A percentile compares a stretch with the other conserved stretches of the same genome.
Evolutionary conservation across 805 yeast species (phyloP).

Genomic region (Diddensiella transvaalensis): DNA sequence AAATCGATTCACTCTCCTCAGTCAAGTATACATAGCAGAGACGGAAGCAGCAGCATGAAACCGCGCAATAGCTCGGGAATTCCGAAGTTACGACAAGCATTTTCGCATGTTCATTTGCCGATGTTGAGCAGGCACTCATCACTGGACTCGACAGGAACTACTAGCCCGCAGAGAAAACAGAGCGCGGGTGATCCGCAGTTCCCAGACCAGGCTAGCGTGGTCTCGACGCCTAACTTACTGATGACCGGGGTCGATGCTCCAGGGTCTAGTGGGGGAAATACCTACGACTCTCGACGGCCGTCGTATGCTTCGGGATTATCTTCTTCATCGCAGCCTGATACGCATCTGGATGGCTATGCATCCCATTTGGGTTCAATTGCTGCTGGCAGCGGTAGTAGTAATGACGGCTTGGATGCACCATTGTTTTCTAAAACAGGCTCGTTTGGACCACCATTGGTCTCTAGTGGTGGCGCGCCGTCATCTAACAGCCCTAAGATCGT

Average conservation of each 20-base stretch:
- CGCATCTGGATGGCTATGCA: neutral
- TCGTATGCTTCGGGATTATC: constrained; percentile 14
- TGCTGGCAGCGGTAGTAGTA: neutral
- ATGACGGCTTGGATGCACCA: neutral
- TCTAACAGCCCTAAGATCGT: neutral
- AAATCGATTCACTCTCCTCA: neutral
- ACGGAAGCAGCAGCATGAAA: neutral
- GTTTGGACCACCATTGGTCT: neutral
- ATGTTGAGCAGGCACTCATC: constrained; percentile 4
- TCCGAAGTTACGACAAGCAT: constrained; percentile 20
- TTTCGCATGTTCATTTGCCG: constrained; percentile 22
- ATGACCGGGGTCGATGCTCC: neutral
- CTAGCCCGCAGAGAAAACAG: constrained; percentile 4
- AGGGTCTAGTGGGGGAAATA: neutral
- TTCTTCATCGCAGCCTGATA: constrained; percentile 6
- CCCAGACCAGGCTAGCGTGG: neutral
- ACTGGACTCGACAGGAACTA: constrained; percentile 3
- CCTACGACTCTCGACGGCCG: constrained; percentile 11
- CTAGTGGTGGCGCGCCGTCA: neutral
- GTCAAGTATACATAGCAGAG: neutral
- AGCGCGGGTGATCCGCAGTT: constrained; percentile 1
- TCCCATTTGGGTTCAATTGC: neutral
- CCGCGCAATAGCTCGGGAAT: constrained; percentile 9
- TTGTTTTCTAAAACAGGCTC: neutral
- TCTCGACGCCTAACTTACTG: neutral